A percentile compares a stretch with the other conserved stretches of the same genome.
Conservation (phyloP, 352 stramenopile species). For the Lagenidium giganteum region DNA sequence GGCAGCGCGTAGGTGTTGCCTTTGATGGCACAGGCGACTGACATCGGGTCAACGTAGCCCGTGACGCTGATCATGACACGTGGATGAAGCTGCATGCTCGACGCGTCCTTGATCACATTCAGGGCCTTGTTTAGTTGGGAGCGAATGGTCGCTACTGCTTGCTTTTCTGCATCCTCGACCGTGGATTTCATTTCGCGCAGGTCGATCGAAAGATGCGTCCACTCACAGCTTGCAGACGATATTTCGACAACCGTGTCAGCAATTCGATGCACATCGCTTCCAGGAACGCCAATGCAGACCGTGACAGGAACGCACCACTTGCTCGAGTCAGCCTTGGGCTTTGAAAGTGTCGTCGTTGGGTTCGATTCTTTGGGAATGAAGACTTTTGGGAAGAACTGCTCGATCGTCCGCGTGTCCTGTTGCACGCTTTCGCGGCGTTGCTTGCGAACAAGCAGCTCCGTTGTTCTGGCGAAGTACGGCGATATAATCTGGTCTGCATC, state of each 20-base stretch:
- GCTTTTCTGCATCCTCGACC: too few relatives aligned
- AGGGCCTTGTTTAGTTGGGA: slow-evolving; percentile 14
- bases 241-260: slow-evolving; percentile 33
- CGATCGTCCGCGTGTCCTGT: too few relatives aligned
- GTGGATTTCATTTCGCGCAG: too few relatives aligned
- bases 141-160: slow-evolving; percentile 13
- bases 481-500: too few relatives aligned
- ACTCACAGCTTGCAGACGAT: slow-evolving; percentile 30
- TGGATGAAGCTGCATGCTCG: slow-evolving; percentile 22
- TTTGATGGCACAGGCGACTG: slow-evolving; percentile 29
- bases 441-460: slow-evolving; percentile 19
- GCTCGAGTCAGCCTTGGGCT: slow-evolving; percentile 16
- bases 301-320: slow-evolving; percentile 40
- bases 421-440: neutral
- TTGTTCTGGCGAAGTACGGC: slow-evolving; percentile 5
- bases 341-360: slow-evolving; percentile 23
- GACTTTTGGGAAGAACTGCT: slow-evolving; percentile 30
- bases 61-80: slow-evolving; percentile 39
- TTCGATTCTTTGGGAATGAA: slow-evolving; percentile 44
- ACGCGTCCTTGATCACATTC: too few relatives aligned
- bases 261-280: slow-evolving; percentile 32
- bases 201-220: slow-evolving; percentile 26
- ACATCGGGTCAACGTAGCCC: slow-evolving; percentile 49
- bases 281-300: slow-evolving; percentile 44
- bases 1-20: slow-evolving; percentile 1